A percentile compares a stretch with the other conserved stretches of the same genome.
Evolutionary conservation across 2,329 filamentous ascomycete genomes (phyloP).

Genomic region (Elsinoe arachidis): DNA sequence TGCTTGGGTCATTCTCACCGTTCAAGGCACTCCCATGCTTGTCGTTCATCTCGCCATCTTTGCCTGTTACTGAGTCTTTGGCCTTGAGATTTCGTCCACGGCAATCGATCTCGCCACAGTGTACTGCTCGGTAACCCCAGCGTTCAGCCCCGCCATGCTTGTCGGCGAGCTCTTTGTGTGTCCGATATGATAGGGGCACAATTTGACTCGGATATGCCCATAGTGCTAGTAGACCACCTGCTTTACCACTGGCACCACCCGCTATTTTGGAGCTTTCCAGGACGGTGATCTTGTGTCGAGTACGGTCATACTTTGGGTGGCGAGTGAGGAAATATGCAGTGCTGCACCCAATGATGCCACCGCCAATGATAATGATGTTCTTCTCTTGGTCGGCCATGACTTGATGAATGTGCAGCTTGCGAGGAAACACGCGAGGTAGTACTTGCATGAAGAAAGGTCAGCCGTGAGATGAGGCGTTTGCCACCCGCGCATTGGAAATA

Average conservation of each 20-base stretch:
- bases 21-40: slow-evolving; percentile 22
- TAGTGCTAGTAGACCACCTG: slow-evolving; percentile 77
- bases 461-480: neutral
- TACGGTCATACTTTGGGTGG: slow-evolving; percentile 69
- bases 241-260: slow-evolving; percentile 88
- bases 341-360: slow-evolving; percentile 85
- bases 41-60: slow-evolving; percentile 24
- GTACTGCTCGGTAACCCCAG: slow-evolving; percentile 80
- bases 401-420: slow-evolving; percentile 11
- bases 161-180: slow-evolving; percentile 76
- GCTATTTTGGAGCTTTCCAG: slow-evolving; percentile 81
- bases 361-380: slow-evolving; percentile 46
- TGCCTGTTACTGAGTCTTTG: slow-evolving; percentile 24
- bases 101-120: slow-evolving; percentile 60
- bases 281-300: slow-evolving; percentile 69
- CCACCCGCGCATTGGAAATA: no score
- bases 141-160: slow-evolving; percentile 67
- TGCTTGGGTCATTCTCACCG: slow-evolving; percentile 22
- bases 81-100: slow-evolving; percentile 18
- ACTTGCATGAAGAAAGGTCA: neutral
- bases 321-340: slow-evolving; percentile 86
- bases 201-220: slow-evolving; percentile 86
- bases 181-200: slow-evolving; percentile 73
- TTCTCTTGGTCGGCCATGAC: slow-evolving; percentile 24
- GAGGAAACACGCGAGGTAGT: neutral